Base-by-base conservation (phyloP, 371 early-diverging fungal genomes). In the Funneliformis caledonium region DNA sequence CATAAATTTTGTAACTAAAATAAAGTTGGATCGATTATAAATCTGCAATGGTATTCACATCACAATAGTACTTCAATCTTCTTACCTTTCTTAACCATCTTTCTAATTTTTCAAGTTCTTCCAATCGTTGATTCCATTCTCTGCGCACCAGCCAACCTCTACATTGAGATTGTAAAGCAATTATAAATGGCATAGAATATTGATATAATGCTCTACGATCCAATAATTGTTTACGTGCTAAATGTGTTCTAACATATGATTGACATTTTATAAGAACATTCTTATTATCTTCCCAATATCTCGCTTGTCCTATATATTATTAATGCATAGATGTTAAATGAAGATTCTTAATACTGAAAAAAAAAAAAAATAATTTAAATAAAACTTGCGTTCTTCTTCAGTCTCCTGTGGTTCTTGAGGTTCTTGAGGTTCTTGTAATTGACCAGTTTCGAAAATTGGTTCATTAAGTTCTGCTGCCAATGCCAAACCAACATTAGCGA, bases 401-500 rank as follows among this genome's bases (percentile, higher is more conserved):
- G 82, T 74, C 31, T 84, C 68, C 59, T 83, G 83, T 81, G 85
- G 81, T 79, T 87, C 68, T 64, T 83, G 83, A 81, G 85, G 81
- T 79, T 87, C 84, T 80, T 82, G 85, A 5, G 11, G 4, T 72
- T 50, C 33, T 42, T 50, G 33, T 4, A 11, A 14, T 37, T 19
- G 9, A n/a, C 42, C 76, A 81, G 83, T 83, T 86, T 86, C 83
- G 16, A 84, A 62, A 80, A 86, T 85, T 76, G 82, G 74, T 75
- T 87, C 85, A 50, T 85, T 84, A 81, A 95, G 81, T 81, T 95
- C 96, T 72, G 89, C 87, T 3, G 90, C 89, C 6, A 97, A 85
- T 6, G 93, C 91, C 31, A 87, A 86, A 48, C 92, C 91, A 68
- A 97, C 87, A 82, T 93, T 93, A 61, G 90, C 89, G 85, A 97